phyloP scores from a whole-genome alignment of 2,329 filamentous ascomycete species.

The Sporothrix dimorphospora region DNA sequence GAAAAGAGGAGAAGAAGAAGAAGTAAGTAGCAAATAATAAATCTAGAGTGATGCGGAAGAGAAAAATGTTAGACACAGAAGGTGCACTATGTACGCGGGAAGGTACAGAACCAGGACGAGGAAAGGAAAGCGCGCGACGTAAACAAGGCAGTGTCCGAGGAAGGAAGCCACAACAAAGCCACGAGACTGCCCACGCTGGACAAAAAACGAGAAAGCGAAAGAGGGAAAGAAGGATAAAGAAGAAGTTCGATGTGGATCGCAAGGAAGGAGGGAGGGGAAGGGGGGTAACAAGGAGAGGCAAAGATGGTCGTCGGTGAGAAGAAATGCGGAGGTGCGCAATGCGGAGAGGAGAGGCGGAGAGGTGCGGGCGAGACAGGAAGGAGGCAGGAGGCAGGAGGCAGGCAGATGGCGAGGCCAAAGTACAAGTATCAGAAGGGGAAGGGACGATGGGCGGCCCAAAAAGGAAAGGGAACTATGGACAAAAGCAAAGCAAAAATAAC shows the following conservation, averaged over 20 bases:
- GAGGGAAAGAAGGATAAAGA: not conserved
- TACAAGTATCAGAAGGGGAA: not conserved
- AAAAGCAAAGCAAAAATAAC: not conserved
- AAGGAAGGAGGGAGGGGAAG: not conserved
- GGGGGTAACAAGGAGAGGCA: not conserved
- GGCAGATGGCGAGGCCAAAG: not conserved
- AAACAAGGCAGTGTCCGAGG: conserved; percentile 1
- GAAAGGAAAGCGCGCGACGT: not conserved
- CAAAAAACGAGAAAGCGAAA: too few species aligned
- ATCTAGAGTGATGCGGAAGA: not conserved
- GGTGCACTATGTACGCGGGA: not conserved
- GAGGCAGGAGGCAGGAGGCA: conserved; percentile 15
- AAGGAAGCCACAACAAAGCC: conserved; percentile 13
- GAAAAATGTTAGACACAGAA: not conserved
- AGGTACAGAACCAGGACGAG: not conserved
- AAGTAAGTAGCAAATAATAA: not conserved
- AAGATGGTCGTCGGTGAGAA: not conserved
- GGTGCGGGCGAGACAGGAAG: conserved; percentile 5
- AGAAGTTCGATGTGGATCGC: not conserved
- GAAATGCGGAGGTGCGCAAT: not conserved
- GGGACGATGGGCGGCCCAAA: not conserved
- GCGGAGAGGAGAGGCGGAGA: conserved; percentile 10
- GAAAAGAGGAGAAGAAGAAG: not conserved
- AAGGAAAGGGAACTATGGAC: not conserved
- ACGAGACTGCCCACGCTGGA: conserved; percentile 14